Evolutionary conservation across 495 filamentous ascomycete species (phyloP), one percentile per base, ranked within the genome.

Genomic region (Neurospora sublineolata): DNA sequence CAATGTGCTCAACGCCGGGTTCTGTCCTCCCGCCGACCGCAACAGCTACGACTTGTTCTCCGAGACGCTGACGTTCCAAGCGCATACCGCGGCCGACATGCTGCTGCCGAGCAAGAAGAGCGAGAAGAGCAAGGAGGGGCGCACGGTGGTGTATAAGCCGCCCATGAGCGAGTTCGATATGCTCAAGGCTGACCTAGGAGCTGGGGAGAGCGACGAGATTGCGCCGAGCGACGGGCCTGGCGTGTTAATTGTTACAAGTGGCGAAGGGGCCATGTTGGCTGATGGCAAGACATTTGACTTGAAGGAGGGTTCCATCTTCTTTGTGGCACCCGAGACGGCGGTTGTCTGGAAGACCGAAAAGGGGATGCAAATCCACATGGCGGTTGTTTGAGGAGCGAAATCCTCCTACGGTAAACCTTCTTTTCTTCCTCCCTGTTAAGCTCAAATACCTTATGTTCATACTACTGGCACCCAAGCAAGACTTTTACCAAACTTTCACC

Each of bases 141-240:
- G 84, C 80, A 90, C 89, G 38, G 83, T 84, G 41, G 83, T 86
- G 10, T 92, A 90, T 73, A 84, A 81, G 71, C 90, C 92, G 10
- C 90, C 91, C 0, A 87, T 92, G 78, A 86, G 86, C 70, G 91
- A 94, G 78, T 93, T 94, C 75, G 86, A 89, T 70, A 85, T 93
- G 75, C 78, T 93, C 44, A 86, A 84, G 42, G 89, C 86, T 11
- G 84, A 84, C 52, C 80, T 94, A 18, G 81, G 81, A 3, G 81
- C 73, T 0, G 86, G 86, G 0, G 88, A 91, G 76, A 84, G 76
- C 37, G 91, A 93, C 74, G 82, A 79, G 44, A 83, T 92, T 37
- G 79, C 78, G 71, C 79, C 80, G 30, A 80, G 90, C 67, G 81
- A 83, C 0, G 92, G 92, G 0, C 91, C 90, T 0, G 88, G 87